Evolutionary conservation across 2,329 filamentous ascomycete genomes (phyloP), one percentile per base, ranked within the genome.

Genomic region (Acrocalymma vagum): DNA sequence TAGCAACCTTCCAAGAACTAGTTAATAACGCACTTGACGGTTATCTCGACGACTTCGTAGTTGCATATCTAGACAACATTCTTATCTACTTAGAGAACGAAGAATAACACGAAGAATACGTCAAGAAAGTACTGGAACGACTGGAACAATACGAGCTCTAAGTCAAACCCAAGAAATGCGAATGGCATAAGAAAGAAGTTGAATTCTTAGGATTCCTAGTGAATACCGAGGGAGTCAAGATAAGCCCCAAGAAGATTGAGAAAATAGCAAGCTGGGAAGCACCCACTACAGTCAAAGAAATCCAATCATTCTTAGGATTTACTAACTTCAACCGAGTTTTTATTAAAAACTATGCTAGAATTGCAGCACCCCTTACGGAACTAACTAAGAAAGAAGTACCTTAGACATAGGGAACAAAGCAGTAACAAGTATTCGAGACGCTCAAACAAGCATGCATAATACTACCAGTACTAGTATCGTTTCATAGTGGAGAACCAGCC

Each of bases 301-400:
- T 60, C 3, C 48, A 55, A 44, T 38, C 27, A 1, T 69, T 70
- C 39, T 14, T 70, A n/a, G 57, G 62, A 9, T 67, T 71, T 28
- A 45, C 38, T 4, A 69, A 70, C 29, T 70, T 63, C 41, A 69
- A 71, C 44, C 42, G 58, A 5, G 21, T 45, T 6, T 69, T 69
- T 32, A 60, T 70, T 11, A 18, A 48, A 6, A 24, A 48, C 4
- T 67, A 23, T 30, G n/a, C 21, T 5, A 3, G 13, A 4, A 22
- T 47, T 2, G 39, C 27, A 6, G 9, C 13, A 27, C 45, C 30
- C 2, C 27, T 49, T n/a, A 58, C 33, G 2, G 21, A 32, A 8
- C 35, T 50, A 4, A n/a, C n/a, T n/a, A n/a, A n/a, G n/a, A n/a
- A n/a, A n/a, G n/a, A n/a, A n/a, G n/a, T n/a, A n/a, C n/a, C n/a